These are phyloP conservation scores for Scutellaria baicalensis DNA, from an alignment of 257 asterid species.

Conservation along the genomic window DNA sequence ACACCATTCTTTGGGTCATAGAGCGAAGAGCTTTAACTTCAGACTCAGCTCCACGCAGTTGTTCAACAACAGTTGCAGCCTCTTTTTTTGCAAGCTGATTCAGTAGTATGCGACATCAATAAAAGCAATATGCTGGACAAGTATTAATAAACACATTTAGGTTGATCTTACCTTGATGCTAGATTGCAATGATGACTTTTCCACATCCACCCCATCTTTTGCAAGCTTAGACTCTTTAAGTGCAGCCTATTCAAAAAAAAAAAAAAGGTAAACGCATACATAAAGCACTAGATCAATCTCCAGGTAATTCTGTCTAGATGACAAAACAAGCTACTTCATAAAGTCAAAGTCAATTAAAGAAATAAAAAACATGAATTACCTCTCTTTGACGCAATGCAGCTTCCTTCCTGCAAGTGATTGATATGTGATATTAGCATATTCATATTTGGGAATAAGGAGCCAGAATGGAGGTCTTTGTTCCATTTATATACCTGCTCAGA, in stretches of 20 bases:
- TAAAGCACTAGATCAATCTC: slow-evolving; percentile 11
- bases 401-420: slow-evolving; percentile 68
- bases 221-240: slow-evolving; percentile 80
- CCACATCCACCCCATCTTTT: slow-evolving; percentile 66
- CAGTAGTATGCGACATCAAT: slow-evolving; percentile 18
- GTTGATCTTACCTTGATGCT: slow-evolving; percentile 48
- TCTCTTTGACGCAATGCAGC: slow-evolving; percentile 94
- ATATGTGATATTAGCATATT: slow-evolving; percentile 13
- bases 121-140: slow-evolving; percentile 17
- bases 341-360: slow-evolving; percentile 16
- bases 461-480: slow-evolving; percentile 16
- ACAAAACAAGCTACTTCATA: background rate
- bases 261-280: slow-evolving; percentile 2
- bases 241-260: slow-evolving; percentile 54
- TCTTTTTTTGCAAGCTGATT: slow-evolving; percentile 66
- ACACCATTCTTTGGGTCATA: slow-evolving; percentile 94
- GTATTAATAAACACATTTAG: slow-evolving; percentile 5
- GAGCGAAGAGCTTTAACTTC: slow-evolving; percentile 80
- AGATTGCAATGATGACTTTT: slow-evolving; percentile 53
- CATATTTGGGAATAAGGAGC: slow-evolving; percentile 8
- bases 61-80: slow-evolving; percentile 51
- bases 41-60: slow-evolving; percentile 58
- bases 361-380: slow-evolving; percentile 34
- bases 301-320: background rate
- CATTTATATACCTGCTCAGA: slow-evolving; percentile 64